These are phyloP conservation scores for Beauveria australis DNA, from an alignment of 2,329 filamentous ascomycete species.

Conservation along the genomic window DNA sequence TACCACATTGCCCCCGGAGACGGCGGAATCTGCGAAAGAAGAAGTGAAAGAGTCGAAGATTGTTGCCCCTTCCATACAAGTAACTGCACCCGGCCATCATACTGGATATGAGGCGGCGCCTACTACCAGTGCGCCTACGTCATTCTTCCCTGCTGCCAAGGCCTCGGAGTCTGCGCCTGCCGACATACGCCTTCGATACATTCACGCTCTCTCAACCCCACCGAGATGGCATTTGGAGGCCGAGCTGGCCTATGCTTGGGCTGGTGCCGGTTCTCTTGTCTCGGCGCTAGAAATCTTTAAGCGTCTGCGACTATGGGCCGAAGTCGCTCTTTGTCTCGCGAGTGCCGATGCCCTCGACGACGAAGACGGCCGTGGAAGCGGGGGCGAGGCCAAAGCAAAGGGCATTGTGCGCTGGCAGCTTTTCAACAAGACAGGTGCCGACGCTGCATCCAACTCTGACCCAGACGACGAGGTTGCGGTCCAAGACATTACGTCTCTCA, in stretches of 20 bases:
- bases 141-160: conserved; percentile 74
- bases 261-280: conserved; percentile 73
- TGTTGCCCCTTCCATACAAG: conserved; percentile 36
- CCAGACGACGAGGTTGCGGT: conserved; percentile 42
- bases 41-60: conserved; percentile 20
- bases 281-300: conserved; percentile 96
- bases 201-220: conserved; percentile 76
- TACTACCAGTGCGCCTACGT: conserved; percentile 45
- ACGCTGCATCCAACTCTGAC: conserved; percentile 24
- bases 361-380: conserved; percentile 42
- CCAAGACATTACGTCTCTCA: conserved; percentile 48
- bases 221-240: conserved; percentile 91
- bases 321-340: conserved; percentile 85
- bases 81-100: conserved; percentile 30
- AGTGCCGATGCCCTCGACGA: conserved; percentile 50
- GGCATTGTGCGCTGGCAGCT: conserved; percentile 70
- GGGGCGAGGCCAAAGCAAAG: conserved; percentile 71
- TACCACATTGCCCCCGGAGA: conserved; percentile 40
- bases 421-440: conserved; percentile 52
- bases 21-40: conserved; percentile 19
- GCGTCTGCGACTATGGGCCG: conserved; percentile 85
- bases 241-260: conserved; percentile 90
- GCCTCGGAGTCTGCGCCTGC: conserved; percentile 70
- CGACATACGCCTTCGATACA: conserved; percentile 68
- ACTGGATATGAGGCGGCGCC: conserved; percentile 14